Percentiles rank a stretch among this genome's conserved stretches.
phyloP scores from a whole-genome alignment of 768 basidiomycete genomes.

The Tricholoma sp. region DNA sequence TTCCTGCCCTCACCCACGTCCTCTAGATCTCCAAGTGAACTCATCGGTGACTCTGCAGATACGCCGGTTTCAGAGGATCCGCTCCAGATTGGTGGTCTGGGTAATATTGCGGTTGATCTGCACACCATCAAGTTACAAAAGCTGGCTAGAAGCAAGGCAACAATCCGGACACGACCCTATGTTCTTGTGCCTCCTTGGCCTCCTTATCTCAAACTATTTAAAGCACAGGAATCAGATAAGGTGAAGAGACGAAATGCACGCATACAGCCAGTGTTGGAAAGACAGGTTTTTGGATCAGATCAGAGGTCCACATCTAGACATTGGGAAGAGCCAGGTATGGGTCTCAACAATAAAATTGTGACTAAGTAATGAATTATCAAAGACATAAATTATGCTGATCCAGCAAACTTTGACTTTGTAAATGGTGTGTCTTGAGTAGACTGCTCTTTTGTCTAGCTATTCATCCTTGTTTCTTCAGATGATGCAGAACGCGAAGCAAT shows the following conservation, averaged over 20 bases:
- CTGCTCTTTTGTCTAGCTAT: constrained; percentile 7
- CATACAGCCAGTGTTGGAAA: background rate
- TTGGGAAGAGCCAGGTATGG: constrained; percentile 18
- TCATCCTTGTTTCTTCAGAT: constrained; percentile 29
- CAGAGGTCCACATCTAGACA: background rate
- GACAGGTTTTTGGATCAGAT: constrained; percentile 1
- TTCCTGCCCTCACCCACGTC: constrained; percentile 44
- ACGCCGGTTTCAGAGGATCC: background rate
- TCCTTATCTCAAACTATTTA: constrained; percentile 17
- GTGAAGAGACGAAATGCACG: constrained; percentile 1
- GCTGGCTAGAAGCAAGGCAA: background rate
- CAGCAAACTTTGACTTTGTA: constrained; percentile 13
- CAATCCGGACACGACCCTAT: constrained; percentile 11
- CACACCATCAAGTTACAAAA: background rate
- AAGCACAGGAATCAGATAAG: constrained; percentile 3
- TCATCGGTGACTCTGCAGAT: background rate
- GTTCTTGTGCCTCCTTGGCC: constrained; percentile 29
- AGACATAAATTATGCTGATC: constrained; percentile 14
- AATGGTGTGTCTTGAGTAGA: constrained; percentile 8
- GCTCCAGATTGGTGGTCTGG: background rate
- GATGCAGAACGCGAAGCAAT: constrained; percentile 39
- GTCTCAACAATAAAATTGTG: background rate
- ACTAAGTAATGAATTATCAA: background rate
- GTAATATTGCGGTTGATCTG: background rate
- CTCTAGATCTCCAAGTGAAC: constrained; percentile 21